Percentiles rank a stretch among this genome's conserved stretches.
phyloP scores from a whole-genome alignment of 805 yeast genomes.

The Cyberlindnera sargentensis region DNA sequence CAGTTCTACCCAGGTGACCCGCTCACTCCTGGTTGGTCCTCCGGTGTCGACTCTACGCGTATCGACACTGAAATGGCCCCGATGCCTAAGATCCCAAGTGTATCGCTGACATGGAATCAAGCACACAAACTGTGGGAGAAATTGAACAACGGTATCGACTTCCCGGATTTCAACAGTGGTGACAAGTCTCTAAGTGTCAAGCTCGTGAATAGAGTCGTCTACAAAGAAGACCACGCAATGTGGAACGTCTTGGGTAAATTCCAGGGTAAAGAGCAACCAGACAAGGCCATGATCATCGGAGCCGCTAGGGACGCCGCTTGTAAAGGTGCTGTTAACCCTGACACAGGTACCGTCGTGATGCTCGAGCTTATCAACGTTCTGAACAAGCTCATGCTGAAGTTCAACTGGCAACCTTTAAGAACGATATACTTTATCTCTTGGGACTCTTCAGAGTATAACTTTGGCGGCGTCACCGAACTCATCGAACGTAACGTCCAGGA shows the following conservation, averaged over 20 bases:
- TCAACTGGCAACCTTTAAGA: constrained; percentile 79
- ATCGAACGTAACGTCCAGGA: constrained; percentile 48
- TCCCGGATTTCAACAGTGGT: constrained; percentile 18
- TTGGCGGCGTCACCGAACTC: constrained; percentile 82
- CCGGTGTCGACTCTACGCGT: constrained; percentile 31
- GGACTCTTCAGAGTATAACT: constrained; percentile 74
- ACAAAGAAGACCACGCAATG: constrained; percentile 46
- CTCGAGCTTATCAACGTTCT: constrained; percentile 66
- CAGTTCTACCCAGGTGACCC: constrained; percentile 71
- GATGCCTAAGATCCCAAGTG: constrained; percentile 64
- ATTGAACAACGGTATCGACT: constrained; percentile 14
- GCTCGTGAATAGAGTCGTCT: constrained; percentile 14
- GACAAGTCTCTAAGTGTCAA: constrained; percentile 18
- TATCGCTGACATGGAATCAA: constrained; percentile 74
- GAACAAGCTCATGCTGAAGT: constrained; percentile 52
- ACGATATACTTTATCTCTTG: constrained; percentile 77
- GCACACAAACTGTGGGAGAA: constrained; percentile 35
- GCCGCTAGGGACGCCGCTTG: constrained; percentile 76
- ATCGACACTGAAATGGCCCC: constrained; percentile 39
- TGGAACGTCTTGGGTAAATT: constrained; percentile 79
- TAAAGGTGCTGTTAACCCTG: constrained; percentile 64
- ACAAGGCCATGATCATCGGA: constrained; percentile 68
- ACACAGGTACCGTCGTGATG: constrained; percentile 68
- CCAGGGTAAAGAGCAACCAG: constrained; percentile 73
- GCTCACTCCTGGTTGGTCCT: constrained; percentile 69